Percentiles rank a stretch among this genome's conserved stretches.
Evolutionary conservation across 2,329 filamentous ascomycete species (phyloP).

Genomic region (Paracoccidioides lutzii): DNA sequence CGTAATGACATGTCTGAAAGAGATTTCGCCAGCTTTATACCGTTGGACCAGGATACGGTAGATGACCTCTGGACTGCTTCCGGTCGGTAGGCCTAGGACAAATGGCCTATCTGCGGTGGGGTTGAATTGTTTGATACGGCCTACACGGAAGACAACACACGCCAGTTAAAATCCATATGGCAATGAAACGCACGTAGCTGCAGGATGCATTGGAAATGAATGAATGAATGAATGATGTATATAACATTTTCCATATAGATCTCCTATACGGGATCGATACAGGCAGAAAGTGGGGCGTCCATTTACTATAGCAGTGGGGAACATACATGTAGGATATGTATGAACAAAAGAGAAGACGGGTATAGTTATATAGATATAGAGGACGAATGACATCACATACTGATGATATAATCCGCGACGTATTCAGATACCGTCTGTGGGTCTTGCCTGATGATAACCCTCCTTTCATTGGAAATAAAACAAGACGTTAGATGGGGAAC

Average conservation of each 20-base stretch:
- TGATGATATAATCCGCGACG: constrained; percentile 69
- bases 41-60: constrained; percentile 59
- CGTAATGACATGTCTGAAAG: constrained; percentile 77
- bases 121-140: constrained; percentile 64
- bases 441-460: constrained; percentile 70
- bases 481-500: constrained; percentile 4
- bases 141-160: constrained; percentile 25
- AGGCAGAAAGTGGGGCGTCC: too few species aligned
- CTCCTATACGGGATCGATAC: neutral
- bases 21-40: constrained; percentile 45
- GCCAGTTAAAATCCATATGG: neutral
- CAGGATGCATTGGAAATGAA: neutral
- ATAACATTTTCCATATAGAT: neutral
- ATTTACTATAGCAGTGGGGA: too few species aligned
- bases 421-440: constrained; percentile 56
- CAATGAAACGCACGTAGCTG: neutral
- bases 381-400: constrained; percentile 30
- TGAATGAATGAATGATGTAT: constrained; percentile 4
- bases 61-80: constrained; percentile 64
- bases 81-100: constrained; percentile 71
- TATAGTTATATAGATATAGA: neutral
- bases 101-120: constrained; percentile 63
- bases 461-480: constrained; percentile 44
- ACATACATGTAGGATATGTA: too few species aligned
- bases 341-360: neutral